Percentiles rank a stretch among this genome's conserved stretches.
Conservation (phyloP, 2,329 filamentous ascomycete genomes). For the Myriosclerotinia duriaeana region DNA sequence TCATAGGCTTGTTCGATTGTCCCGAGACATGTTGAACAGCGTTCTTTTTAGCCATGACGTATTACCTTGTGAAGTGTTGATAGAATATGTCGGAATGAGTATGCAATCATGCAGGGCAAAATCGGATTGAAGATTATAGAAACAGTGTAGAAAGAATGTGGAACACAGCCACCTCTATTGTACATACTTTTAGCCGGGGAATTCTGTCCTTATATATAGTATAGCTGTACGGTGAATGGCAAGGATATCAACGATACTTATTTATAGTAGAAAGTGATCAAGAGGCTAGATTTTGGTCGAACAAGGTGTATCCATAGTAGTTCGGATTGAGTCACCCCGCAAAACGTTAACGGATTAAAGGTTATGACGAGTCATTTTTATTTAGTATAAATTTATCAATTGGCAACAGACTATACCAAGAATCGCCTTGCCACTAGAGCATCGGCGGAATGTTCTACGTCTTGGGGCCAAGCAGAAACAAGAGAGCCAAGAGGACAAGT, state of each 20-base stretch:
- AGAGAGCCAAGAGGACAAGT: slow-evolving; percentile 8
- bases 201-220: neutral
- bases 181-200: neutral
- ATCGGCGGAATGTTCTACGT: neutral
- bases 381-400: neutral
- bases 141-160: neutral
- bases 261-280: slow-evolving; percentile 1
- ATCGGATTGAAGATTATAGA: neutral
- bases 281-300: neutral
- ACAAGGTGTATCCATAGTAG: neutral
- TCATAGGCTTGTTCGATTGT: slow-evolving; percentile 54
- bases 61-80: slow-evolving; percentile 9
- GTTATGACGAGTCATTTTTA: neutral
- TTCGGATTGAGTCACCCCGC: neutral
- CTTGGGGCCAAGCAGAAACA: slow-evolving; percentile 15
- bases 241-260: neutral
- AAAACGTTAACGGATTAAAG: neutral
- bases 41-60: slow-evolving; percentile 10
- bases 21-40: slow-evolving; percentile 43
- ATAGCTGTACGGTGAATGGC: neutral
- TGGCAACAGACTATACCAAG: neutral
- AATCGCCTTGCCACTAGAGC: slow-evolving; percentile 2
- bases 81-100: slow-evolving; percentile 15
- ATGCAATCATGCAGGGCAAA: slow-evolving; percentile 16
- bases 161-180: neutral